Evolutionary conservation across 768 basidiomycete genomes (phyloP).

Genomic region (Jaapia argillacea): DNA sequence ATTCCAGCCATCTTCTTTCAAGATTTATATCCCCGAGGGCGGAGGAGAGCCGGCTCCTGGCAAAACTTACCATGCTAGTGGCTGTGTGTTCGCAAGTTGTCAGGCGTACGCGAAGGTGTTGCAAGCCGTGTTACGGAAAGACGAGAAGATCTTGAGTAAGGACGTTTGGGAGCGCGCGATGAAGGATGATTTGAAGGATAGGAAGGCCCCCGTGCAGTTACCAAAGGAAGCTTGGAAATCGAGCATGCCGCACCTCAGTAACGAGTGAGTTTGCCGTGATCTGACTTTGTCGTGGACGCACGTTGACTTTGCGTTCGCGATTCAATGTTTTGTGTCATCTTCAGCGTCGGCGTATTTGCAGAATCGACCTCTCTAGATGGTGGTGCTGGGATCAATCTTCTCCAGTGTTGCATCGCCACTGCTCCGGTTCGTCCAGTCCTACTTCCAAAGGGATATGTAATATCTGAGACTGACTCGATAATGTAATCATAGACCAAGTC

Average conservation of each 20-base stretch:
- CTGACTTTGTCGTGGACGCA: not conserved
- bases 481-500: not conserved
- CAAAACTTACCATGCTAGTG: not conserved
- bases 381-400: not conserved
- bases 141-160: not conserved
- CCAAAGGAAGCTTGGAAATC: not conserved
- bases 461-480: not conserved
- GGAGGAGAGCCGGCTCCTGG: not conserved
- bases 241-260: not conserved
- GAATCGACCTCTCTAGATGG: not conserved
- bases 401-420: not conserved
- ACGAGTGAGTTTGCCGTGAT: not conserved
- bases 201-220: not conserved
- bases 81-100: not conserved
- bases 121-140: not conserved
- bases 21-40: not conserved
- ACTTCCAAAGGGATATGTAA: not conserved
- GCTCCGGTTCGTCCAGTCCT: not conserved
- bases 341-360: not conserved
- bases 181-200: not conserved
- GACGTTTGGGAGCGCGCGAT: not conserved
- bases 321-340: not conserved
- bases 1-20: not conserved
- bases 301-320: not conserved
- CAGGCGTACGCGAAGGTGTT: not conserved